Conservation (phyloP, 2,329 filamentous ascomycete genomes). For the Cladosporium sp. region DNA sequence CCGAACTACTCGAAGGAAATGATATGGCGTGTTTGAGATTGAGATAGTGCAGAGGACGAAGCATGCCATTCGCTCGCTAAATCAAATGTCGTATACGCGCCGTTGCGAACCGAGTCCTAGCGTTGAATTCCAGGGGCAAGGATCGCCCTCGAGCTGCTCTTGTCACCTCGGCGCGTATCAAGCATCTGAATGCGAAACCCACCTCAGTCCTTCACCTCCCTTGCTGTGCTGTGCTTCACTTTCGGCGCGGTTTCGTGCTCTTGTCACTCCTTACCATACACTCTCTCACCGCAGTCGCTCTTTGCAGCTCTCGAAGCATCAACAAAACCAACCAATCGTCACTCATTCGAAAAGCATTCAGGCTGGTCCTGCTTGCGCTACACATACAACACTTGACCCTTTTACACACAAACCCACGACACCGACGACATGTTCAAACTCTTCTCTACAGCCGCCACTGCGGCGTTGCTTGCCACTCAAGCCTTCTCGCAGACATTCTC, state of each 20-base stretch:
- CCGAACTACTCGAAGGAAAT: background rate
- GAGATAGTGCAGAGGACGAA: background rate
- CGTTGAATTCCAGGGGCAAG: background rate
- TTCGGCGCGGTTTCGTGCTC: slow-evolving; percentile 7
- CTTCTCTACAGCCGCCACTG: slow-evolving; percentile 17
- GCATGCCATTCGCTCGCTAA: background rate
- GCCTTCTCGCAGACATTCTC: slow-evolving; percentile 68
- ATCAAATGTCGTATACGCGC: background rate
- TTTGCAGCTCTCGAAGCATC: slow-evolving; percentile 3
- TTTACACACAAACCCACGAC: background rate
- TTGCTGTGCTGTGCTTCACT: slow-evolving; percentile 1
- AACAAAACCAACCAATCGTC: background rate
- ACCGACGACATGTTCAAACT: slow-evolving; percentile 16
- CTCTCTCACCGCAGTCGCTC: slow-evolving; percentile 12
- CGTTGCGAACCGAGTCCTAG: slow-evolving; percentile 2
- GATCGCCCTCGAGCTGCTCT: slow-evolving; percentile 3
- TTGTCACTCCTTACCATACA: slow-evolving; percentile 5
- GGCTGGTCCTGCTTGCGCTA: slow-evolving; percentile 10
- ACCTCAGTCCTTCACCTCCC: background rate
- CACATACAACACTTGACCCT: no score
- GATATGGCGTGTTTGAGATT: background rate
- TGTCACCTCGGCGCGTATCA: slow-evolving; percentile 10
- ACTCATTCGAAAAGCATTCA: slow-evolving; percentile 7
- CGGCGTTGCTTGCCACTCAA: slow-evolving; percentile 21
- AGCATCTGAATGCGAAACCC: slow-evolving; percentile 4